These are phyloP conservation scores for Dittrichia graveolens DNA, from an alignment of 129 eudicot genomes.

Conservation along the genomic window DNA sequence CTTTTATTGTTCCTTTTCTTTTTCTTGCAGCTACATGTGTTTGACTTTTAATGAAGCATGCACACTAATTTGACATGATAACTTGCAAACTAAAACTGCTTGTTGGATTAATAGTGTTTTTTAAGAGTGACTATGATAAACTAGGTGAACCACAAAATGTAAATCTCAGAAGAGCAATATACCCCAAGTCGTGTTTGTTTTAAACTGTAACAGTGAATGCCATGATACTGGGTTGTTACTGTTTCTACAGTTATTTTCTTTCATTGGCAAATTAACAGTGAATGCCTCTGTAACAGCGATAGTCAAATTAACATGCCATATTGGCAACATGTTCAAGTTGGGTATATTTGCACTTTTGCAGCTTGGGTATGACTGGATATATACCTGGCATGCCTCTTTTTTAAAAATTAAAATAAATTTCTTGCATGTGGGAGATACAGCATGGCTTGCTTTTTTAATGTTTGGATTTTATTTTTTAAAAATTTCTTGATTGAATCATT, in stretches of 20 bases:
- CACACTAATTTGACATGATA: not conserved
- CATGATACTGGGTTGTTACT: not conserved
- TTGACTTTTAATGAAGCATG: not conserved
- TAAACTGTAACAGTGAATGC: not conserved
- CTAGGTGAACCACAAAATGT: constrained; percentile 12
- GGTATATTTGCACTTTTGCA: constrained; percentile 23
- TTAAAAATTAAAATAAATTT: not conserved
- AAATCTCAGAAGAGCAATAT: not conserved
- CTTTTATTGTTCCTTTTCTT: not conserved
- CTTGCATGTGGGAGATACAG: constrained; percentile 11
- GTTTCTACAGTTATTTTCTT: not conserved
- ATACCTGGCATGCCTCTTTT: constrained; percentile 14
- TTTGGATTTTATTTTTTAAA: not conserved
- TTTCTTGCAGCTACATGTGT: not conserved
- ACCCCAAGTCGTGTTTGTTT: not conserved
- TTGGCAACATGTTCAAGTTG: constrained; percentile 5
- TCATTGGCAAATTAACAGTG: too few relatives aligned
- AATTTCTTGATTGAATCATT: not conserved
- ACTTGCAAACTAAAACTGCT: not conserved
- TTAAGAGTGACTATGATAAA: constrained; percentile 8
- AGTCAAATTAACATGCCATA: not conserved
- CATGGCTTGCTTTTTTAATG: constrained; percentile 5
- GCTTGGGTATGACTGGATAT: constrained; percentile 7
- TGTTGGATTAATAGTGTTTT: not conserved
- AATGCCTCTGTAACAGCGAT: constrained; percentile 2